Conservation (phyloP, 495 filamentous ascomycete genomes). For the Neurospora sp. region DNA sequence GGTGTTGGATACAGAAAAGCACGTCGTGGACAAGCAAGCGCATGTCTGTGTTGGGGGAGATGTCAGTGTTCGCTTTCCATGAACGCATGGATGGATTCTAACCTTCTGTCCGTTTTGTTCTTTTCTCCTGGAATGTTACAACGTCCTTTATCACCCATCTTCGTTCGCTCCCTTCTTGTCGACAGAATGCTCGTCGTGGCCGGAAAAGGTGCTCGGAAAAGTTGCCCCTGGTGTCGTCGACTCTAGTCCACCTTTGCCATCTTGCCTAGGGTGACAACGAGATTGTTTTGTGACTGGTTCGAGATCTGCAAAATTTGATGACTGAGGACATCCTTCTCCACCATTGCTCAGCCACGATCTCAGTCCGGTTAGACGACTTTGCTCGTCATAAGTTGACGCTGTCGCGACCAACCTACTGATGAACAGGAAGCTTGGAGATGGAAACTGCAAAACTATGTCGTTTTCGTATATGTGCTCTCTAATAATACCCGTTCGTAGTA, state of each 20-base stretch:
- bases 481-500: too few species aligned
- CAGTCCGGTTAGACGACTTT: background rate
- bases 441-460: background rate
- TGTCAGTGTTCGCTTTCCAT: background rate
- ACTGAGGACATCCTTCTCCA: background rate
- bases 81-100: background rate
- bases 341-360: background rate
- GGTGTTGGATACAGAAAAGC: too few species aligned
- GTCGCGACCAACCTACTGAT: background rate
- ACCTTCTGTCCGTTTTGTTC: background rate
- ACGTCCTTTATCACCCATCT: background rate
- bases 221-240: background rate
- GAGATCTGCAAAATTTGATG: background rate
- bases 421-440: background rate
- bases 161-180: background rate
- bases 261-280: background rate
- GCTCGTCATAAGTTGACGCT: background rate
- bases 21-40: background rate
- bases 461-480: background rate
- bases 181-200: background rate
- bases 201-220: background rate
- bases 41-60: background rate
- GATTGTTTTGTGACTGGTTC: background rate
- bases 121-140: background rate
- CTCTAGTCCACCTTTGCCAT: background rate